Conservation (phyloP, 176 grass and related monocot genomes). For the Tillandsia leiboldiana region DNA sequence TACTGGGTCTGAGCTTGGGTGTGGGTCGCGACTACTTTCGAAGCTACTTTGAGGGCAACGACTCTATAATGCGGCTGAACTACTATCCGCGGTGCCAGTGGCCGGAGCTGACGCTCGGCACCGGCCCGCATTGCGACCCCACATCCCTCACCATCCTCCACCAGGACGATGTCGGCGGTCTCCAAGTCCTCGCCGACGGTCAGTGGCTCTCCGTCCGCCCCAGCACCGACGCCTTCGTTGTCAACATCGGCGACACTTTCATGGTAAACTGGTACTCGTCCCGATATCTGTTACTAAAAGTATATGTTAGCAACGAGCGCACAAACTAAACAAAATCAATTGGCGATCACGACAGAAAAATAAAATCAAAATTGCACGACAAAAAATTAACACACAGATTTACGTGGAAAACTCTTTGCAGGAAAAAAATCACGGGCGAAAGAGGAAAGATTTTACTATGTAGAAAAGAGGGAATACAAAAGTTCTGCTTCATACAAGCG, state of each 20-base stretch:
- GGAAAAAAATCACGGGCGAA: too few relatives aligned
- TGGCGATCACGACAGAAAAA: too few relatives aligned
- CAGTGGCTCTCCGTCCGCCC: slow-evolving; percentile 30
- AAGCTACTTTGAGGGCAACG: slow-evolving; percentile 19
- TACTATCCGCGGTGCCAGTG: slow-evolving; percentile 36
- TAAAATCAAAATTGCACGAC: too few relatives aligned
- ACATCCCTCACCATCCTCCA: slow-evolving; percentile 50
- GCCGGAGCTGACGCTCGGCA: slow-evolving; percentile 40
- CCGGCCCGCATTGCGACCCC: slow-evolving; percentile 51
- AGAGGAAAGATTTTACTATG: too few relatives aligned
- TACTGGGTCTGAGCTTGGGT: slow-evolving; percentile 17
- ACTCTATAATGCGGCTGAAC: slow-evolving; percentile 42
- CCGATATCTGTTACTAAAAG: too few relatives aligned
- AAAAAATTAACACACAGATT: too few relatives aligned
- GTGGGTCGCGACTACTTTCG: slow-evolving; percentile 17
- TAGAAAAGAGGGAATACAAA: too few relatives aligned
- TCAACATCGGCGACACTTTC: slow-evolving; percentile 56
- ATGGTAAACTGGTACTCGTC: not conserved
- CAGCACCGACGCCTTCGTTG: slow-evolving; percentile 34
- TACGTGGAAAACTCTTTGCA: too few relatives aligned
- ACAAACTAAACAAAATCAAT: too few relatives aligned
- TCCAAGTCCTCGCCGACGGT: slow-evolving; percentile 27
- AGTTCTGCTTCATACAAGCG: too few relatives aligned
- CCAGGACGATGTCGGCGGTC: slow-evolving; percentile 47
- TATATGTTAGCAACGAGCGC: too few relatives aligned